These are phyloP conservation scores for Cardamine occulta DNA, from an alignment of 345 rosid genomes.

Conservation along the genomic window DNA sequence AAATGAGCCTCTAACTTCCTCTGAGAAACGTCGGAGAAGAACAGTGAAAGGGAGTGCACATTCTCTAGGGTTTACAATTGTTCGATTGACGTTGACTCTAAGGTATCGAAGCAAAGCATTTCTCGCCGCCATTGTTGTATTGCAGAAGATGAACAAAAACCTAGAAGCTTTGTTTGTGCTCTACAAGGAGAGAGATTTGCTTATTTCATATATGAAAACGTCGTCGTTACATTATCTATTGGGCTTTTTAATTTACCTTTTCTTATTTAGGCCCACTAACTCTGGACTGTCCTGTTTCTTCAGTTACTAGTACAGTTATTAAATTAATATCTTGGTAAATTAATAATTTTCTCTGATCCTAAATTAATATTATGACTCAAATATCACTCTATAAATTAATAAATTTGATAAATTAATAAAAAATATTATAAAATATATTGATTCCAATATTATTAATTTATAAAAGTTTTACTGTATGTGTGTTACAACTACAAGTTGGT, in stretches of 20 bases:
- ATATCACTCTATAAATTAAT: no score
- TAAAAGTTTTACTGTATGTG: no score
- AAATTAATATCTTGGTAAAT: no score
- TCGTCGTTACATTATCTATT: not conserved
- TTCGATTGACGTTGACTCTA: slow-evolving; percentile 54
- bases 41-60: slow-evolving; percentile 50
- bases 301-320: not conserved
- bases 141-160: not conserved
- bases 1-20: slow-evolving; percentile 85
- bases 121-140: slow-evolving; percentile 67
- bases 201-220: not conserved
- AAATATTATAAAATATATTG: no score
- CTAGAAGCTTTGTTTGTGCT: slow-evolving; percentile 14
- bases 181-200: not conserved
- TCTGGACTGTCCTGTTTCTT: not conserved
- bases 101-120: slow-evolving; percentile 71
- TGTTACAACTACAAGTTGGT: no score
- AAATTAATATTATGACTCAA: no score
- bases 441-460: no score
- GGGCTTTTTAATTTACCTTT: not conserved
- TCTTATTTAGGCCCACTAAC: not conserved
- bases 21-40: slow-evolving; percentile 67
- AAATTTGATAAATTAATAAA: no score
- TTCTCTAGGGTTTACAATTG: slow-evolving; percentile 48
- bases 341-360: no score